Evolutionary conservation across 805 yeast genomes (phyloP).

Genomic region (Wickerhamomyces pijperi): DNA sequence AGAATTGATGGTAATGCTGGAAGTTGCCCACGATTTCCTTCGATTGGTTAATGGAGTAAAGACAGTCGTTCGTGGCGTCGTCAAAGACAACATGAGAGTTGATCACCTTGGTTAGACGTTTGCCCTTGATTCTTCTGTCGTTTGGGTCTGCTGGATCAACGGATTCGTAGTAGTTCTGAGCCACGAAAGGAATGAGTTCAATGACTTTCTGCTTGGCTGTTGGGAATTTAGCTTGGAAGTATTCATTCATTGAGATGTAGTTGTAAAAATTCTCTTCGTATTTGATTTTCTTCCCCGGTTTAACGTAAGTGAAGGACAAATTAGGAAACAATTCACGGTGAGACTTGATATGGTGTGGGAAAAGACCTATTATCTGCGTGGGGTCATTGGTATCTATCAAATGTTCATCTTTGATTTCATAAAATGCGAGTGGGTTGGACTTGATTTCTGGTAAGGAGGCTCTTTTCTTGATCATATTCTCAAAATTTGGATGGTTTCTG

Average conservation of each 20-base stretch:
- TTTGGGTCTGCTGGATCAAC: too few species aligned
- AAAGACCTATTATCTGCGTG: constrained; percentile 7
- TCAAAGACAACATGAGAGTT: constrained; percentile 5
- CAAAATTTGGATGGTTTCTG: constrained; percentile 5
- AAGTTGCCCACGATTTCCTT: neutral
- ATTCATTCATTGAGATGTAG: too few species aligned
- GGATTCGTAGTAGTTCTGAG: neutral
- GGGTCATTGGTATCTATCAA: neutral
- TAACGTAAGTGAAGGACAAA: neutral
- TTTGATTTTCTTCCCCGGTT: neutral
- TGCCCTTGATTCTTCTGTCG: neutral
- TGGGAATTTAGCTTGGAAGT: neutral
- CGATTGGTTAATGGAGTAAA: too few species aligned
- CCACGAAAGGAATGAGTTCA: constrained; percentile 9
- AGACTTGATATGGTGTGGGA: constrained; percentile 12
- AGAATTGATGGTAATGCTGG: neutral
- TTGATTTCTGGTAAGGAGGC: constrained; percentile 5
- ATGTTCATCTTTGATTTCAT: neutral
- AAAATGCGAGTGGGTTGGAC: constrained; percentile 1
- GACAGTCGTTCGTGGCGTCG: neutral
- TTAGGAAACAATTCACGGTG: constrained; percentile 7
- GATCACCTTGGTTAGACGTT: constrained; percentile 2
- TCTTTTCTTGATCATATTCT: neutral
- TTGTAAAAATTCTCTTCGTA: neutral
- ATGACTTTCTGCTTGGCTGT: constrained; percentile 7